Evolutionary conservation across 306 rosid genomes (phyloP).

Genomic region (Sphenostylis stenocarpa): DNA sequence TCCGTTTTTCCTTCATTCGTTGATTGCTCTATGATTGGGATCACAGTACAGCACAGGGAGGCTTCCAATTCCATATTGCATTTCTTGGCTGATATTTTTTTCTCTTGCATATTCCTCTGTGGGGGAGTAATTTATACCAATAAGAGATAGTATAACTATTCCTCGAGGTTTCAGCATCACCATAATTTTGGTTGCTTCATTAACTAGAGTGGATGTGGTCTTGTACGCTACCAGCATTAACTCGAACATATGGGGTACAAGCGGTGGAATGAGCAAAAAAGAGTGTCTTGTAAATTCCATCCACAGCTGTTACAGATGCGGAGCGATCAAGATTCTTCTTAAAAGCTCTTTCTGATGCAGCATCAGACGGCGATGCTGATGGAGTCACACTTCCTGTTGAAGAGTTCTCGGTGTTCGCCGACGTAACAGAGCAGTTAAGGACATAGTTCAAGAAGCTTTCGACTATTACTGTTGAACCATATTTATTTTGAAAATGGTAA

Average conservation of each 20-base stretch:
- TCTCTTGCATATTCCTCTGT: slow-evolving; percentile 64
- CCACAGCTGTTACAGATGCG: slow-evolving; percentile 75
- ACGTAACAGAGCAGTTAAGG: slow-evolving; percentile 87
- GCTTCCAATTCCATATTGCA: slow-evolving; percentile 96
- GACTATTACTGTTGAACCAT: too few species aligned
- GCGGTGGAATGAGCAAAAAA: slow-evolving; percentile 87
- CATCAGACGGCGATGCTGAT: too few species aligned
- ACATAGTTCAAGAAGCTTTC: slow-evolving; percentile 96
- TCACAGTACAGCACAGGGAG: slow-evolving; percentile 98
- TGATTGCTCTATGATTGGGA: slow-evolving; percentile 93
- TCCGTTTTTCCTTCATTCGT: slow-evolving; percentile 81
- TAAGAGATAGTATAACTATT: slow-evolving; percentile 66
- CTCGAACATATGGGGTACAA: slow-evolving; percentile 65
- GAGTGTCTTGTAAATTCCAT: slow-evolving; percentile 71
- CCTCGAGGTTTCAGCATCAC: slow-evolving; percentile 78
- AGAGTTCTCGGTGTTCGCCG: slow-evolving; percentile 95
- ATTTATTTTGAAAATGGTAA: too few species aligned
- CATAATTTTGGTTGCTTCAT: slow-evolving; percentile 84
- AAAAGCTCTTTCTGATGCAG: slow-evolving; percentile 75
- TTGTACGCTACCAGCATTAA: slow-evolving; percentile 72
- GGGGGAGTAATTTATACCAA: slow-evolving; percentile 65
- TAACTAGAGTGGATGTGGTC: slow-evolving; percentile 87
- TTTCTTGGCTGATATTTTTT: slow-evolving; percentile 82
- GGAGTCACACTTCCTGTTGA: slow-evolving; percentile 64
- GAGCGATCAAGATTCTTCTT: slow-evolving; percentile 87